These are phyloP conservation scores for Clitoria ternatea DNA, from an alignment of 306 rosid genomes.

Conservation along the genomic window DNA sequence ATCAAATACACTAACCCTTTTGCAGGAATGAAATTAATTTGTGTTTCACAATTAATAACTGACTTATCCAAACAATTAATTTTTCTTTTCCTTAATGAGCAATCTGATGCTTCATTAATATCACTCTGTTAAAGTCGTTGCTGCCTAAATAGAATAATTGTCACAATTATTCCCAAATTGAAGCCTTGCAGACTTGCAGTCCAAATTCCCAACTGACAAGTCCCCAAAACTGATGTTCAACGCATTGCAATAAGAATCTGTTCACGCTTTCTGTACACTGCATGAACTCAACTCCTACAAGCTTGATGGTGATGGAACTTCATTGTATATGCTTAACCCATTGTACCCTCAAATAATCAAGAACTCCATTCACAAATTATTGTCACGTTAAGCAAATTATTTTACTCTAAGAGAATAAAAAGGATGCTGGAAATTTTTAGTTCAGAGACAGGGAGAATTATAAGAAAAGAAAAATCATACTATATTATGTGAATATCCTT, in stretches of 20 bases:
- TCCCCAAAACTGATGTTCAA: not conserved
- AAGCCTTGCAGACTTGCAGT: not conserved
- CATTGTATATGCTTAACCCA: not conserved
- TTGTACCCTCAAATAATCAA: constrained; percentile 8
- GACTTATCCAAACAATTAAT: not conserved
- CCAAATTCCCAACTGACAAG: not conserved
- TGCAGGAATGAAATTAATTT: not conserved
- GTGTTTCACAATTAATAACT: not conserved
- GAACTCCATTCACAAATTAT: not conserved
- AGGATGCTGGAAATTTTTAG: not conserved
- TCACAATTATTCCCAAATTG: not conserved
- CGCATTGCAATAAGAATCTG: not conserved
- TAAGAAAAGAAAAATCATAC: not conserved
- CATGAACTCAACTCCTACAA: not conserved
- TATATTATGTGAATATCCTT: not conserved
- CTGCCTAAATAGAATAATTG: not conserved
- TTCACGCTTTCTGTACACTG: not conserved
- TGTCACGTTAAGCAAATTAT: not conserved
- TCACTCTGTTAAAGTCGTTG: not conserved
- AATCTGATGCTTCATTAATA: not conserved
- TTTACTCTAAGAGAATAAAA: not conserved
- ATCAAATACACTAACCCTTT: not conserved
- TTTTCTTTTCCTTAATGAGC: not conserved
- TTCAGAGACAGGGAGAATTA: not conserved
- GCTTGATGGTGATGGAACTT: not conserved